Conservation (phyloP, 2,329 filamentous ascomycete species). For the Fusarium heterosporum region DNA sequence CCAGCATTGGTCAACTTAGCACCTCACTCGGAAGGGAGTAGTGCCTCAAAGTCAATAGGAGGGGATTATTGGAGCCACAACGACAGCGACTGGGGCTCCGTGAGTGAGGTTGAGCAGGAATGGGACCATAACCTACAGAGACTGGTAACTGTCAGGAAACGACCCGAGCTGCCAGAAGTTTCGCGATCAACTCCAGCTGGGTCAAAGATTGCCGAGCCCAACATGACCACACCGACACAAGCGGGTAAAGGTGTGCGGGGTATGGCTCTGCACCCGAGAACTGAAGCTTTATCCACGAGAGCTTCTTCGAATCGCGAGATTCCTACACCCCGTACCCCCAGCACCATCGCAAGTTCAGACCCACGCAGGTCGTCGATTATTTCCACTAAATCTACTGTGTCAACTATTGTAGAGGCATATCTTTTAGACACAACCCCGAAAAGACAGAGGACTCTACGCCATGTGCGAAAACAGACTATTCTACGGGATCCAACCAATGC, state of each 20-base stretch:
- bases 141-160: conserved; percentile 66
- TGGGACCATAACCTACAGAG: conserved; percentile 66
- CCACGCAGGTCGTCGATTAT: conserved; percentile 63
- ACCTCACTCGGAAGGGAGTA: conserved; percentile 55
- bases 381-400: conserved; percentile 66
- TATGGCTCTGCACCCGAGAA: conserved; percentile 59
- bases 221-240: conserved; percentile 62
- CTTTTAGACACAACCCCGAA: conserved; percentile 62
- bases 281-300: conserved; percentile 43
- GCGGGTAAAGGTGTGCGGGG: conserved; percentile 63
- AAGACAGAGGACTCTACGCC: conserved; percentile 67
- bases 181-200: conserved; percentile 44
- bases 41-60: conserved; percentile 56
- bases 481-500: conserved; percentile 59
- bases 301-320: conserved; percentile 43
- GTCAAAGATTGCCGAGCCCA: conserved; percentile 61
- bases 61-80: conserved; percentile 65
- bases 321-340: conserved; percentile 49
- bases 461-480: conserved; percentile 67
- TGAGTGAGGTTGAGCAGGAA: conserved; percentile 63
- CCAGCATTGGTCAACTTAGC: conserved; percentile 58
- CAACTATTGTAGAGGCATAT: conserved; percentile 69
- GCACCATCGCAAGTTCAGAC: conserved; percentile 57
- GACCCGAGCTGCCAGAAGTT: conserved; percentile 48
- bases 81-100: conserved; percentile 68